phyloP scores from a whole-genome alignment of 2,329 filamentous ascomycete genomes.

The Cladosporium cucumerinum region DNA sequence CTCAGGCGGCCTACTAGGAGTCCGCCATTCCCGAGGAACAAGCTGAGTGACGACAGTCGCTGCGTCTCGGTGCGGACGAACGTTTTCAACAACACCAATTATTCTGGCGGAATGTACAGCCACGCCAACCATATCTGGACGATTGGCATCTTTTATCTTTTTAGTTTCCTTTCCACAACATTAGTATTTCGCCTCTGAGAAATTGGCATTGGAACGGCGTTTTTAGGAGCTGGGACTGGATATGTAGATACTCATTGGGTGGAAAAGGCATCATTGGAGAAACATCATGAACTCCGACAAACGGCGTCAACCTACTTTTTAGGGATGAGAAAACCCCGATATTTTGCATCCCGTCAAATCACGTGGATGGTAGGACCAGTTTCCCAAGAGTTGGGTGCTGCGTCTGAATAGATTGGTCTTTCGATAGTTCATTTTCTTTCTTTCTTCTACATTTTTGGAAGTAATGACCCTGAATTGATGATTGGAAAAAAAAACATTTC shows the following conservation, averaged over 20 bases:
- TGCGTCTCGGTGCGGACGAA: neutral
- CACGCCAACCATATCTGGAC: neutral
- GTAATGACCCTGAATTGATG: neutral
- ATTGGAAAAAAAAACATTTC: neutral
- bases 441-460: neutral
- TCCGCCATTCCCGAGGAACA: neutral
- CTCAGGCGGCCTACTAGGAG: slow-evolving; percentile 12
- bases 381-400: neutral
- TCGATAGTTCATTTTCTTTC: neutral
- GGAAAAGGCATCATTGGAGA: neutral
- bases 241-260: slow-evolving; percentile 15
- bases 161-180: neutral
- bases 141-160: neutral
- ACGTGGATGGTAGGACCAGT: neutral
- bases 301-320: neutral
- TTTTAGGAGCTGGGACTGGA: neutral
- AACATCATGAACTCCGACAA: neutral
- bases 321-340: neutral
- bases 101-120: slow-evolving; percentile 2
- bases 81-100: neutral
- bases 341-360: neutral
- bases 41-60: neutral
- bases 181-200: neutral
- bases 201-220: slow-evolving; percentile 3
- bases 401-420: neutral